Evolutionary conservation across 371 early-diverging fungal species (phyloP), one percentile per base, ranked within the genome.

Genomic region (Lichtheimia ornata): DNA sequence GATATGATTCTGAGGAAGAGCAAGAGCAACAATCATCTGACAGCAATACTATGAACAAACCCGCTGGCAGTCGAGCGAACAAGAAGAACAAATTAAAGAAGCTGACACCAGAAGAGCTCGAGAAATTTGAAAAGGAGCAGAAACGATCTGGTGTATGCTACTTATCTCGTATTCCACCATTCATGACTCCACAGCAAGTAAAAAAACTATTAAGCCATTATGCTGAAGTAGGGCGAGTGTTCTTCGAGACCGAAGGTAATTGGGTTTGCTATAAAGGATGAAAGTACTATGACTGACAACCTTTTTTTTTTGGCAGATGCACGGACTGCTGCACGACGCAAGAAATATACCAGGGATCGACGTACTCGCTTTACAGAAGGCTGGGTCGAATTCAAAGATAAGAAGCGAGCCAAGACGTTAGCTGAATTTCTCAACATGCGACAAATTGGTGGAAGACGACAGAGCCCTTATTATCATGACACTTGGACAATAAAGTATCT

Each of bases 401-500:
- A 97, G 72, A 86, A 84, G 55, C 79, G 83, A 14, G 98, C 96
- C n/a, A 90, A 94, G 65, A 71, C 76, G 12, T 82, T 89, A 3
- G 97, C 96, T 0, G 76, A 70, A 12, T 71, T 81, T 54, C 70
- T 97, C 50, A 97, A 98, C 74, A 86, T 87, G 64, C 84, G 82
- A 47, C 82, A 73, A 44, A 91, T 98, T 67, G 95, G 84, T 80
- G 92, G 93, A 20, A 94, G 92, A 65, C 94, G 94, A 68, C 81
- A 87, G 54, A 84, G 82, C 56, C 77, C 76, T 56, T 94, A 91
- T 75, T 91, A 94, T 70, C 94, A 95, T 66, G 97, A 96, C 61
- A 73, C 96, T 63, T 98, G 98, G 99, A 97, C 91, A 69, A 86
- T 97, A 60, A 95, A 94, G 75, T 98, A 98, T 65, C 71, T 98